Percentiles rank a stretch among this genome's conserved stretches.
Evolutionary conservation across 2,329 filamentous ascomycete genomes (phyloP).

Genomic region (Fusarium cicatricum): DNA sequence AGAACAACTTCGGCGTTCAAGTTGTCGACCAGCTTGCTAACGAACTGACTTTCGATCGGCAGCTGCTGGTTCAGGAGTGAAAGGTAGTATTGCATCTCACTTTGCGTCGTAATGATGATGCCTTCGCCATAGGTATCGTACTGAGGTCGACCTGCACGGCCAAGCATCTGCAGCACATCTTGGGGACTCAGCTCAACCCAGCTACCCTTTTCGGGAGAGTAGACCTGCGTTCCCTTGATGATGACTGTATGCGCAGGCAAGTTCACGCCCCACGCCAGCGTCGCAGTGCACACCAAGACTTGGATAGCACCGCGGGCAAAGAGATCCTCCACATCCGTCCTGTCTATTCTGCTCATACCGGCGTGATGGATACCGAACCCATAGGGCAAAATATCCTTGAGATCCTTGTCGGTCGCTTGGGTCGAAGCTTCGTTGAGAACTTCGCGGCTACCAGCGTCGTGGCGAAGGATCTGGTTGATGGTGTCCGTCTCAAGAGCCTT

Average conservation of each 20-base stretch:
- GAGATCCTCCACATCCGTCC: conserved; percentile 92
- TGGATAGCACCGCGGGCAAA: conserved; percentile 92
- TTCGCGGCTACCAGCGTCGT: conserved; percentile 90
- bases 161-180: conserved; percentile 98
- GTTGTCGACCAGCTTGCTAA: conserved; percentile 92
- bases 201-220: conserved; percentile 97
- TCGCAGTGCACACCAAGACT: conserved; percentile 96
- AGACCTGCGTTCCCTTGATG: conserved; percentile 98
- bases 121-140: conserved; percentile 98
- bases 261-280: conserved; percentile 99
- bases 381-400: conserved; percentile 95
- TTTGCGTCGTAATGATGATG: conserved; percentile 97
- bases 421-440: conserved; percentile 87
- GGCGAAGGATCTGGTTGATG: conserved; percentile 92
- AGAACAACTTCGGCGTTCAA: conserved; percentile 96
- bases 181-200: conserved; percentile 98
- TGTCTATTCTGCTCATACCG: conserved; percentile 94
- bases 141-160: conserved; percentile 93
- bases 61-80: conserved; percentile 96
- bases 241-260: conserved; percentile 97
- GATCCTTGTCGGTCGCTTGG: conserved; percentile 81
- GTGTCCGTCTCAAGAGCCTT: conserved; percentile 97
- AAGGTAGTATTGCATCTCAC: conserved; percentile 96
- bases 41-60: conserved; percentile 95
- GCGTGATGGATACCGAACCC: conserved; percentile 99